Percentiles rank a stretch among this genome's conserved stretches.
These are phyloP conservation scores for Wickerhamiella azymoides DNA, from an alignment of 805 yeast genomes.

Conservation along the genomic window DNA sequence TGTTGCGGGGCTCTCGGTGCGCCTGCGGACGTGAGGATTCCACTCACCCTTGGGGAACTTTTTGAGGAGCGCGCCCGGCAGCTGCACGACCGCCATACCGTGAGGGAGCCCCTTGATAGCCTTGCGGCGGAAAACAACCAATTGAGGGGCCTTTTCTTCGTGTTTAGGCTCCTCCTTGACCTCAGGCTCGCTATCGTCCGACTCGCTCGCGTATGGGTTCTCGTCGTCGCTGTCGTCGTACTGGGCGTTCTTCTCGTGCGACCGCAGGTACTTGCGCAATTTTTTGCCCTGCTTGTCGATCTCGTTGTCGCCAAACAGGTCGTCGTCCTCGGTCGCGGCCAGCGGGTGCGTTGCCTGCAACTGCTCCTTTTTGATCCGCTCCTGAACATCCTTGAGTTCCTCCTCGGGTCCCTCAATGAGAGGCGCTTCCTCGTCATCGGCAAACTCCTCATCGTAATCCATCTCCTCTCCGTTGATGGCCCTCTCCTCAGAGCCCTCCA, in stretches of 20 bases:
- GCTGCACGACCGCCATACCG: constrained; percentile 50
- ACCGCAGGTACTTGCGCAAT: constrained; percentile 66
- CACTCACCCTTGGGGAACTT: constrained; percentile 72
- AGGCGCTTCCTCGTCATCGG: constrained; percentile 98
- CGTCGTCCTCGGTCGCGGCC: constrained; percentile 47
- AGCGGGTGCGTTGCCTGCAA: constrained; percentile 48
- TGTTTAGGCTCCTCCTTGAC: constrained; percentile 28
- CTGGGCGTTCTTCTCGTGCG: constrained; percentile 73
- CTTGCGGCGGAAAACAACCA: constrained; percentile 22
- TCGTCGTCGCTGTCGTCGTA: constrained; percentile 77
- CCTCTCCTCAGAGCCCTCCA: constrained; percentile 30
- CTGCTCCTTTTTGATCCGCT: constrained; percentile 26
- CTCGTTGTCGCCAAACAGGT: constrained; percentile 52
- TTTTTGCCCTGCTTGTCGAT: constrained; percentile 86
- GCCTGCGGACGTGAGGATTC: constrained; percentile 48
- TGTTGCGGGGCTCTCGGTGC: neutral
- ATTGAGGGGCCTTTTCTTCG: constrained; percentile 19
- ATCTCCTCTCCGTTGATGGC: constrained; percentile 68
- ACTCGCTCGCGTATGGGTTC: constrained; percentile 63
- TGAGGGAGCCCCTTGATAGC: constrained; percentile 32
- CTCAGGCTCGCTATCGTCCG: constrained; percentile 33
- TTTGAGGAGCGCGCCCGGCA: constrained; percentile 43
- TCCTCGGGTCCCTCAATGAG: constrained; percentile 92
- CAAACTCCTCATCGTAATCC: constrained; percentile 93
- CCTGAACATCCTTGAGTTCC: constrained; percentile 80